phyloP scores from a whole-genome alignment of 1,284 basidiomycete species.

The Puccinia hordei region DNA sequence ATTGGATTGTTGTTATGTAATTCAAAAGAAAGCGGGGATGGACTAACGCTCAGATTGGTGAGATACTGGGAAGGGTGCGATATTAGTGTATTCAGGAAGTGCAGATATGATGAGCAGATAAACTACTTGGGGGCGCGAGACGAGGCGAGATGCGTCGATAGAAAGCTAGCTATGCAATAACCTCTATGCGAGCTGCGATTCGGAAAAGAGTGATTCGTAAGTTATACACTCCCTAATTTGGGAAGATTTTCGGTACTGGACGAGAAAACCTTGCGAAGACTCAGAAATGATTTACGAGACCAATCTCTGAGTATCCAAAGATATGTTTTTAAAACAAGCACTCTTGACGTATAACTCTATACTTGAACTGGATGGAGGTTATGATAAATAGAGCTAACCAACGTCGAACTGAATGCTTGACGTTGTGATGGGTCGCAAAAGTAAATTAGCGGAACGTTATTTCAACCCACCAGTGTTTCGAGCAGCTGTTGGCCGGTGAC shows the following conservation, averaged over 20 bases:
- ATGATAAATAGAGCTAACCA: not conserved
- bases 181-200: not conserved
- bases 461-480: not conserved
- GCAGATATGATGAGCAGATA: constrained; percentile 18
- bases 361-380: not conserved
- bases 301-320: too few species aligned
- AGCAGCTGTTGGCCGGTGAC: not conserved
- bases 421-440: not conserved
- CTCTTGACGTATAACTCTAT: not conserved
- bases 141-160: constrained; percentile 1
- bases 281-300: not conserved
- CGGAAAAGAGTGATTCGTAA: not conserved
- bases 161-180: not conserved
- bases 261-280: constrained; percentile 4
- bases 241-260: not conserved
- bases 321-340: too few species aligned
- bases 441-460: not conserved
- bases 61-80: not conserved
- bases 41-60: not conserved
- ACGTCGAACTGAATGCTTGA: not conserved
- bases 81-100: not conserved
- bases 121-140: not conserved
- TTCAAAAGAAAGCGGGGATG: not conserved
- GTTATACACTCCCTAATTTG: not conserved
- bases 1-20: not conserved